Conservation (phyloP, 345 rosid species). For the Populus ilicifolia region DNA sequence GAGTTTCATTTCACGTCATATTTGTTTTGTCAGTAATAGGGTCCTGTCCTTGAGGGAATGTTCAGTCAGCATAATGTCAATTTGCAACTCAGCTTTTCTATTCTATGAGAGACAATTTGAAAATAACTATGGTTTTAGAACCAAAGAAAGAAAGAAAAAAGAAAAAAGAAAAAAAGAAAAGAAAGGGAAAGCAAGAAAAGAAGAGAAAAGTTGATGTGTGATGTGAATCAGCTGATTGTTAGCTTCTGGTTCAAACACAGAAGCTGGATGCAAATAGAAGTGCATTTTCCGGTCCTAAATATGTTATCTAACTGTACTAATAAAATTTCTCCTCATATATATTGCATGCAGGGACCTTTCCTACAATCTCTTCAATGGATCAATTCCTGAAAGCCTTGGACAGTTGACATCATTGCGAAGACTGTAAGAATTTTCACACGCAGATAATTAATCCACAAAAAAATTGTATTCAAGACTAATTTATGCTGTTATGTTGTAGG, state of each 20-base stretch:
- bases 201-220: not conserved
- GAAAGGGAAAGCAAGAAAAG: not conserved
- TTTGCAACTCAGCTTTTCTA: not conserved
- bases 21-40: not conserved
- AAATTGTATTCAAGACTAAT: not conserved
- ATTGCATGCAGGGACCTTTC: slow-evolving; percentile 74
- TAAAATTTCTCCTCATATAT: not conserved
- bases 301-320: not conserved
- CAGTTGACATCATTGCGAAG: slow-evolving; percentile 62
- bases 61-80: not conserved
- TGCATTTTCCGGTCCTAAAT: not conserved
- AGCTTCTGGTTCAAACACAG: not conserved
- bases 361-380: slow-evolving; percentile 75
- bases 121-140: not conserved
- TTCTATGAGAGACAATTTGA: too few relatives aligned
- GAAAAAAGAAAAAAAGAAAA: not conserved
- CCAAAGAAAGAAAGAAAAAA: too few relatives aligned
- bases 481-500: slow-evolving; percentile 42
- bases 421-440: slow-evolving; percentile 52
- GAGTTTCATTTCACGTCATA: not conserved
- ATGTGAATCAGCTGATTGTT: not conserved
- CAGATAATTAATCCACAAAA: not conserved
- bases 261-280: not conserved
- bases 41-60: not conserved
- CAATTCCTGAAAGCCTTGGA: slow-evolving; percentile 89